Evolutionary conservation across 345 rosid species (phyloP), one percentile per base, ranked within the genome.

Genomic region (Excoecaria agallocha): DNA sequence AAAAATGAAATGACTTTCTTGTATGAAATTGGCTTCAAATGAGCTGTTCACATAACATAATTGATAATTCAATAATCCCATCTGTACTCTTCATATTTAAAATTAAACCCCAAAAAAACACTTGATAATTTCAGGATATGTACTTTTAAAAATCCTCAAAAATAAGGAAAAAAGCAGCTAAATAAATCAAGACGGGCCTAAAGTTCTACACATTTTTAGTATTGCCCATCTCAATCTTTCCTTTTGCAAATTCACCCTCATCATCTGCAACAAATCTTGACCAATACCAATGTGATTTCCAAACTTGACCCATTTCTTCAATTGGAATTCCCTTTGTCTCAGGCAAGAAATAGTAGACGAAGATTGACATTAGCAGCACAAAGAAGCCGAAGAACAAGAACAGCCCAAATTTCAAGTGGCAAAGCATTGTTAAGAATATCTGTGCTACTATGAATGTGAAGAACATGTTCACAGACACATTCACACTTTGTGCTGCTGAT

Each of bases 401-500:
- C 2, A 84, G 75, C 0, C 98, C 94, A 3, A 94, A 92, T 73
- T 92, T 94, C 76, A 94, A 24, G 81, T 89, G 96, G 71, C 98
- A 94, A 5, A 92, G 86, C 97, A 92, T 92, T 43, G 63, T 74
- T 25, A 92, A 74, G 84, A 94, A 94, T 17, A 92, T 73, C 15
- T 94, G 98, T 0, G 98, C 97, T 3, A 94, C 82, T 0, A 75
- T 5, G 37, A 94, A 94, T 8, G 98, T 94, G 89, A 90, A 90
- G 24, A 92, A 22, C 98, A 94, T 94, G 86, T 92, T 94, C 59
- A 94, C 92, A 0, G 94, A 94, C 8, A 94, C 98, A 1, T 86
- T 92, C 71, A 94, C 50, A 74, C 97, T 94, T 77, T 94, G 98
- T 0, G 98, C 97, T 1, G 97, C 97, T 0, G 97, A 94, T 25